phyloP scores from a whole-genome alignment of 768 basidiomycete genomes.

The Suillus sp. region DNA sequence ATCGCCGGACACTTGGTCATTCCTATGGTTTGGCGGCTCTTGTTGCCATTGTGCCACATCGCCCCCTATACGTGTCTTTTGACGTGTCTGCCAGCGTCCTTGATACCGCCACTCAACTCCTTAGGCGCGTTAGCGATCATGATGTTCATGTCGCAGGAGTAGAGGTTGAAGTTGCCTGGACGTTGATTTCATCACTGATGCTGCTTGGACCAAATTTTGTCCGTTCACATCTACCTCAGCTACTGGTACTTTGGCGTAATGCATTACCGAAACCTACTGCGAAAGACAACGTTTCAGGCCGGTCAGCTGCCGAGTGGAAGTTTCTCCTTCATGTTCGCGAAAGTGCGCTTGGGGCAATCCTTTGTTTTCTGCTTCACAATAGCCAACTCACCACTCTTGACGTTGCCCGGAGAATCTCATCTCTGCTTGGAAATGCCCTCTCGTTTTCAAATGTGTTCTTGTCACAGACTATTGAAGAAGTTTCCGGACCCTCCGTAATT shows the following conservation, averaged over 20 bases:
- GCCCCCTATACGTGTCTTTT: conserved; percentile 92
- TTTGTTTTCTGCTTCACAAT: conserved; percentile 87
- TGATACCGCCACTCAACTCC: conserved; percentile 85
- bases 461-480: conserved; percentile 68
- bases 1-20: conserved; percentile 77
- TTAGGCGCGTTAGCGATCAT: conserved; percentile 91
- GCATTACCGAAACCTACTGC: conserved; percentile 93
- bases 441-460: conserved; percentile 86
- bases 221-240: conserved; percentile 87
- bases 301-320: conserved; percentile 80
- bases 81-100: conserved; percentile 90
- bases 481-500: conserved; percentile 43
- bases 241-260: conserved; percentile 96
- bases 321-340: conserved; percentile 92
- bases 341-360: conserved; percentile 84
- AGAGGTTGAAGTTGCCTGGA: conserved; percentile 96
- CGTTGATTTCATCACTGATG: conserved; percentile 86
- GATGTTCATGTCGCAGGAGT: conserved; percentile 78
- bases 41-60: conserved; percentile 80
- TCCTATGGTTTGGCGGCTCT: conserved; percentile 89
- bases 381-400: conserved; percentile 82
- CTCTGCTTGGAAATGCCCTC: conserved; percentile 87
- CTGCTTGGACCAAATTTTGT: conserved; percentile 92
- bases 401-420: conserved; percentile 84
- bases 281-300: conserved; percentile 72